phyloP scores from a whole-genome alignment of 495 filamentous ascomycete species.

The Xylaria intraflava region DNA sequence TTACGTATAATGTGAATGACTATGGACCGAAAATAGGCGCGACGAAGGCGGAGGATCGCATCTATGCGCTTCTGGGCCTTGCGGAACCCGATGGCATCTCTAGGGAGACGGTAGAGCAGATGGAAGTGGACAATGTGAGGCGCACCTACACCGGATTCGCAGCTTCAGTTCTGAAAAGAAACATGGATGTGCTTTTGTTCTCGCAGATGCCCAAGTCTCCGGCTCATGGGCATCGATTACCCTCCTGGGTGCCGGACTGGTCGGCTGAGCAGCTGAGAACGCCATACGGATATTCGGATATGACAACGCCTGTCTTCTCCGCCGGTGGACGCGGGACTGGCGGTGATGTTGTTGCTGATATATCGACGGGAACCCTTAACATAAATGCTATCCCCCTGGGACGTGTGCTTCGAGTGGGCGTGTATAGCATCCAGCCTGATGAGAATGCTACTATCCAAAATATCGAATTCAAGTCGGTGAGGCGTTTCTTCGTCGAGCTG shows the following conservation, averaged over 20 bases:
- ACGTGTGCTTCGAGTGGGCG: not conserved
- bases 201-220: not conserved
- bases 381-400: not conserved
- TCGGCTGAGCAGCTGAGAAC: not conserved
- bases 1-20: constrained; percentile 6
- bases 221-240: not conserved
- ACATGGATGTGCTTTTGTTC: constrained; percentile 7
- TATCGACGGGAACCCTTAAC: not conserved
- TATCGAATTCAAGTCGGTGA: not conserved
- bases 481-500: not conserved
- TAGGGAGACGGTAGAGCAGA: not conserved
- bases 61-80: constrained; percentile 4
- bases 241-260: constrained; percentile 8
- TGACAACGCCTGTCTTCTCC: not conserved
- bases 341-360: not conserved
- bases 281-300: not conserved
- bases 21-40: constrained; percentile 1
- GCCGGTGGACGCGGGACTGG: not conserved
- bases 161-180: not conserved
- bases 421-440: not conserved
- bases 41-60: constrained; percentile 2
- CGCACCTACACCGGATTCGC: constrained; percentile 3
- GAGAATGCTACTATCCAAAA: not conserved
- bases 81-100: not conserved
- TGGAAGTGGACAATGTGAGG: constrained; percentile 2